Evolutionary conservation across 495 filamentous ascomycete genomes (phyloP), one percentile per base, ranked within the genome.

Genomic region (Xylaria sp.): DNA sequence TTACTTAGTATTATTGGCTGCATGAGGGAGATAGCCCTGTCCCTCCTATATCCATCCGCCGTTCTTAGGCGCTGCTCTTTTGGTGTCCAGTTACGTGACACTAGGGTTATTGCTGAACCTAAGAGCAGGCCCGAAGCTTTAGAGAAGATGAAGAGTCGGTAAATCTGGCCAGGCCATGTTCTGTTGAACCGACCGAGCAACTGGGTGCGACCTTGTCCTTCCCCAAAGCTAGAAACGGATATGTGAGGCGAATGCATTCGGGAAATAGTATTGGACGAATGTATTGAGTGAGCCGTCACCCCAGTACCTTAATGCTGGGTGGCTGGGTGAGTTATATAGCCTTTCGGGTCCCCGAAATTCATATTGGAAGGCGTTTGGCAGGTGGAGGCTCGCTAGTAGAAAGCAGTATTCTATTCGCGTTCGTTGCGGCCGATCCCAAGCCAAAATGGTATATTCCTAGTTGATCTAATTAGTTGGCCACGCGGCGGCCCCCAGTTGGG

Each of bases 341-440:
- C 71, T 1, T 69, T 75, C 21, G 70, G 48, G 19, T 73, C 71
- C 21, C 71, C 0, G 78, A 80, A 67, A 87, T 83, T 88, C 88
- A 90, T 19, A 87, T 76, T 17, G 89, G 88, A 41, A 90, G 78
- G 2, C 86, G 87, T 59, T 85, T 84, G 0, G 82, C 82, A 0
- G 91, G 90, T 61, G 86, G 84, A 26, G 88, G 82, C 69, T 90
- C 86, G 37, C 89, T 88, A 11, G 71, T 89, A 92, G 37, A 88
- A 83, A 12, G 90, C 90, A 33, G 95, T 75, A 19, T 88, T 90
- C 40, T 21, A n/a, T 58, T 7, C 3, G 91, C 91, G 77, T 97
- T 97, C 80, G 95, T 97, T 19, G 93, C 92, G 3, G 90, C 88
- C 29, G 96, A 80, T 6, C 90, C 89, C 93, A 92, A 95, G 93